These are phyloP conservation scores for Tetrastigma voinierianum DNA, from an alignment of 164 flowering plant species.

Conservation along the genomic window DNA sequence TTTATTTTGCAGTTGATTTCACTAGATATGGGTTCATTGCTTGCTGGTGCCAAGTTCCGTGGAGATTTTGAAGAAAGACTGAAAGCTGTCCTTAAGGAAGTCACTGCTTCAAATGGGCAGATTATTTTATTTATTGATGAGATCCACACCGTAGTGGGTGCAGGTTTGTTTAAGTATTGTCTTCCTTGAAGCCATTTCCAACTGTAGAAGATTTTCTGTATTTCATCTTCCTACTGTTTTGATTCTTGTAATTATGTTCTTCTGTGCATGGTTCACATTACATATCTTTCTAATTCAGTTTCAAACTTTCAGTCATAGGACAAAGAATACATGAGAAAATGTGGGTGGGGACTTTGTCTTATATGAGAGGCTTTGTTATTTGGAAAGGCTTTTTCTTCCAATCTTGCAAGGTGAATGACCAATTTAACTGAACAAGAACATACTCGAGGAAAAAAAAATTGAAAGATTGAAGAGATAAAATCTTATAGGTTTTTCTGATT, in stretches of 20 bases:
- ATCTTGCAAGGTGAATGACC: too few relatives aligned
- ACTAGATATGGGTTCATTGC: conserved; percentile 89
- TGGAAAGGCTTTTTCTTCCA: too few relatives aligned
- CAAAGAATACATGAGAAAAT: too few relatives aligned
- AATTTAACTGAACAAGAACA: too few relatives aligned
- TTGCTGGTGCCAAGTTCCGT: conserved; percentile 95
- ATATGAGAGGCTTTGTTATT: too few relatives aligned
- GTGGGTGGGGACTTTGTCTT: too few relatives aligned
- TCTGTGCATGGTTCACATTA: too few relatives aligned
- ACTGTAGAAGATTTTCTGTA: neutral
- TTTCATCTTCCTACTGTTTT: neutral
- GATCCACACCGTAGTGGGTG: conserved; percentile 99
- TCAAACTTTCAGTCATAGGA: too few relatives aligned
- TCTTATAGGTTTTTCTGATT: too few relatives aligned
- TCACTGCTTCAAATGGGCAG: conserved; percentile 93
- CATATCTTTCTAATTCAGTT: too few relatives aligned
- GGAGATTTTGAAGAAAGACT: conserved; percentile 99
- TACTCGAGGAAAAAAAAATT: too few relatives aligned
- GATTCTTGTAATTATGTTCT: neutral
- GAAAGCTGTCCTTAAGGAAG: conserved; percentile 96
- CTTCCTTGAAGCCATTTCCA: neutral
- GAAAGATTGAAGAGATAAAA: too few relatives aligned
- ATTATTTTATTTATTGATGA: conserved; percentile 93
- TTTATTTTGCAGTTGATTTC: conserved; percentile 64
- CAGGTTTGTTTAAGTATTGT: conserved; percentile 42